Evolutionary conservation across 164 flowering plant genomes (phyloP), one percentile per base, ranked within the genome.

Genomic region (Platanus orientalis): DNA sequence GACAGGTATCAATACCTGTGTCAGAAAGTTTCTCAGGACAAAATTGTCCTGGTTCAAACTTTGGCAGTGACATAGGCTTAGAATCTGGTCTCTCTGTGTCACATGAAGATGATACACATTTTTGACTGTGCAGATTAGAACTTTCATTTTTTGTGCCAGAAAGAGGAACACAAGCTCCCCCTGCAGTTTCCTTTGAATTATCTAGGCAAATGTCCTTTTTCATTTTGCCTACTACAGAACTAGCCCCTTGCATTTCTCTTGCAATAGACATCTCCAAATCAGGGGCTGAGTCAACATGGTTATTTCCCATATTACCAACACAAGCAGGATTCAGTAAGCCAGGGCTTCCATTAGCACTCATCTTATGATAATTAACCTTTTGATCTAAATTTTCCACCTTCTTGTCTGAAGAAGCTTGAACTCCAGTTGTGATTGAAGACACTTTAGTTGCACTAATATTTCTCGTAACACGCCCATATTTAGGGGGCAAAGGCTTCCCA

Each of bases 391-490:
- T 24, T 58, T 69, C 81, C 21, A 54, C 60, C 63, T 76, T 83
- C 63, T 78, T 86, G 26, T 75, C 92, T 49, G 79, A 48, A 64
- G 84, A 57, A 49, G 74, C 47, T 65, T 74, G 81, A 66, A 58
- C 69, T 60, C 73, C 84, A 69, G 71, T 29, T 23, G 70, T 39
- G 62, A 26, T 78, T 2, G 82, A 63, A 50, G 86, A 53, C 25
- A 63, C 71, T 72, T 80, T 91, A 26, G 80, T 50, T 28, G 72
- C 50, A 68, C 40, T 69, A 26, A 60, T 58, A 59, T 77, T 89
- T 72, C 96, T 83, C 78, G 81, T 83, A 54, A 89, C 96, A 72
- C 96, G 96, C 26, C 99, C 99, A 83, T 94, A 91, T 69, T 91
- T 94, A 24, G 96, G 97, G 19, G 96, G 97, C 69, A 89, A 74